Evolutionary conservation across 2,329 filamentous ascomycete genomes (phyloP).

Genomic region (Fonsecaea erecta): DNA sequence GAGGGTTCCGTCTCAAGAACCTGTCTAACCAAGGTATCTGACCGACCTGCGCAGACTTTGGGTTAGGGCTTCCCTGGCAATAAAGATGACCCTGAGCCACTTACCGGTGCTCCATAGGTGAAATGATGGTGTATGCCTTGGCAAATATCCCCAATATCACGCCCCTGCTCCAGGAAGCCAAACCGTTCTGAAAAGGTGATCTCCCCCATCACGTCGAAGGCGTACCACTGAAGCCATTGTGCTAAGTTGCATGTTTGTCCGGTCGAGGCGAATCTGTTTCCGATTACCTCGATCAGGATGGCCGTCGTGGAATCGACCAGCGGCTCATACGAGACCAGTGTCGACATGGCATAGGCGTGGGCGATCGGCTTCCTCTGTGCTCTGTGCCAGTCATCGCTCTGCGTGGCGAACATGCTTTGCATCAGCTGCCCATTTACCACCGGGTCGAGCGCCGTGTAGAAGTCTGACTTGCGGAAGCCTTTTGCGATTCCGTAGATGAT

Average conservation of each 20-base stretch:
- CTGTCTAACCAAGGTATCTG: conserved; percentile 35
- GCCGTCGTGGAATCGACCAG: conserved; percentile 76
- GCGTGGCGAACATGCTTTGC: conserved; percentile 62
- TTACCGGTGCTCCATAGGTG: no score
- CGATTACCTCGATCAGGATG: conserved; percentile 69
- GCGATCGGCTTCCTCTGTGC: conserved; percentile 74
- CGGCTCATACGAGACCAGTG: conserved; percentile 58
- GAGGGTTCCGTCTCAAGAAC: conserved; percentile 32
- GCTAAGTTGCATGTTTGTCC: conserved; percentile 19
- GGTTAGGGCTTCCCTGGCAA: no score
- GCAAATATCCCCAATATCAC: conserved; percentile 31
- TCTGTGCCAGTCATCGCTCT: conserved; percentile 74
- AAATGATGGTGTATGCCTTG: conserved; percentile 37
- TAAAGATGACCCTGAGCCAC: no score
- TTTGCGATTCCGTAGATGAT: conserved; percentile 81
- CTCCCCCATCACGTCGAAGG: conserved; percentile 40
- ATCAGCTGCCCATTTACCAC: conserved; percentile 38
- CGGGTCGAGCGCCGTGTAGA: conserved; percentile 25
- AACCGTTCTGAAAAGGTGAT: conserved; percentile 43
- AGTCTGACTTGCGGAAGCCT: conserved; percentile 71
- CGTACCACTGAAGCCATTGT: conserved; percentile 30
- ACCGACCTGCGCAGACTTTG: conserved; percentile 24
- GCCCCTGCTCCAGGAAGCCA: conserved; percentile 30
- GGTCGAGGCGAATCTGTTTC: conserved; percentile 56
- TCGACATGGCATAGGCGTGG: conserved; percentile 61